Percentiles rank a stretch among this genome's conserved stretches.
These are phyloP conservation scores for Leccinum boreale DNA, from an alignment of 768 basidiomycete species.

Conservation along the genomic window DNA sequence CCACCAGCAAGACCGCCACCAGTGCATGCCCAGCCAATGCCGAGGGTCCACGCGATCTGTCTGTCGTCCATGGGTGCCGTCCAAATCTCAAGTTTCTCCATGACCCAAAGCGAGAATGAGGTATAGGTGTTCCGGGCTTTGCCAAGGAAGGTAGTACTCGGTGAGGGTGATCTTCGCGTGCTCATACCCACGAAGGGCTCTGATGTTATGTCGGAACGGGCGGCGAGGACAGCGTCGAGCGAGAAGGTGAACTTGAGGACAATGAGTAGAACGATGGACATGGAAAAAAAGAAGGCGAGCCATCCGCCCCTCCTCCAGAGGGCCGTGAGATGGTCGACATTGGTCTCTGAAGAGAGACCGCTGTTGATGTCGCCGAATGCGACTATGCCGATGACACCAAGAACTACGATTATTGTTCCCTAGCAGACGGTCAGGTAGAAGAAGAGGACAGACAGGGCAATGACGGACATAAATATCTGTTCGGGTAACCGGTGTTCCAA, in stretches of 20 bases:
- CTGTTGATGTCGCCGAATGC: constrained; percentile 83
- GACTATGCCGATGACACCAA: constrained; percentile 86
- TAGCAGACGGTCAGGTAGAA: constrained; percentile 26
- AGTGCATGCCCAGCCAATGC: constrained; percentile 91
- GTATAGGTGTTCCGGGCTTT: constrained; percentile 42
- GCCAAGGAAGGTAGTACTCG: constrained; percentile 27
- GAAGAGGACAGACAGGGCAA: not conserved
- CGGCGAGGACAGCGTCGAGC: constrained; percentile 69
- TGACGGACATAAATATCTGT: constrained; percentile 75
- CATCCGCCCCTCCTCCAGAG: constrained; percentile 87
- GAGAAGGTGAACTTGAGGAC: constrained; percentile 67
- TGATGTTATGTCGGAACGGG: constrained; percentile 67
- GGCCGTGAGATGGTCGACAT: constrained; percentile 70
- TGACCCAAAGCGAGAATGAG: constrained; percentile 48
- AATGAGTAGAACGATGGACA: constrained; percentile 63
- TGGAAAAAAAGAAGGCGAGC: constrained; percentile 86
- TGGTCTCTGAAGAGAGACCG: constrained; percentile 70
- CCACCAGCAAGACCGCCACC: constrained; percentile 90
- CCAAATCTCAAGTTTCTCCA: constrained; percentile 67
- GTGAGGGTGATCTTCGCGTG: constrained; percentile 21
- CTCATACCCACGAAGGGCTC: constrained; percentile 48
- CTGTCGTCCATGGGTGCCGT: constrained; percentile 79
- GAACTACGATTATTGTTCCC: constrained; percentile 80
- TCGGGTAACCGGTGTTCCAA: constrained; percentile 79
- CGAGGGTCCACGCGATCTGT: constrained; percentile 84